Base-by-base conservation (phyloP, 768 basidiomycete species). In the Obba rivulosa region DNA sequence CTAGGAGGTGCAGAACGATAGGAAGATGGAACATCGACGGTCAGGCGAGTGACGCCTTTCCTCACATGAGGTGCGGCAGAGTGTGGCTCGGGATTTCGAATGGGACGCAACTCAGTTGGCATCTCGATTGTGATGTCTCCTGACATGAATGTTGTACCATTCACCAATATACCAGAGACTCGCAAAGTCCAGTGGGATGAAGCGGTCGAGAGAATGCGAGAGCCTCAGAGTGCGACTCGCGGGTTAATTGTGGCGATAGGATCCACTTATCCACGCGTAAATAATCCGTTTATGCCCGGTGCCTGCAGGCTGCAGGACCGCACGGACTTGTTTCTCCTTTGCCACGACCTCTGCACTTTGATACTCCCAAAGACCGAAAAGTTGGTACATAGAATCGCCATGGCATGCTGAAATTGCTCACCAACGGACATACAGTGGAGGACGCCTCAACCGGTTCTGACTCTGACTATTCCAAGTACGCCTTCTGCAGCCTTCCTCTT, bases 391-490 rank as follows among this genome's bases (percentile, higher is more conserved):
- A 9, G 21, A 16, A 7, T 21, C 23, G 9, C 8, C 41, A 23
- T 4, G 4, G 17, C 28, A 35, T 44, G 11, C 35, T 42, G 4
- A 17, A 25, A n/a, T n/a, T n/a, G n/a, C 21, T 5, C 39, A 70
- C 73, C 69, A 57, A 69, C 53, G 64, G 62, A 49, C 66, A 61
- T 35, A 52, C 67, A 84, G 85, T 90, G 83, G 88, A 90, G 60
- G 88, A 90, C 53, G 72, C 81, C n/a, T 89, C 88, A 34, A 87
- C 92, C 2, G 92, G 92, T 41, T 94, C 93, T 13, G 93, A 95
- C 63, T 93, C 91, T 25, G 93, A 95, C 63, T 95, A 96, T 66
- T 91, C 93, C 52, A 95, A 92, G 93, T 94, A 58, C 63, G 83
- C 65, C 31, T 45, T 31, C 58, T 55, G 36, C 44, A 35, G 44